Conservation (phyloP, 2,329 filamentous ascomycete genomes). For the Mycosphaerella arachidis region DNA sequence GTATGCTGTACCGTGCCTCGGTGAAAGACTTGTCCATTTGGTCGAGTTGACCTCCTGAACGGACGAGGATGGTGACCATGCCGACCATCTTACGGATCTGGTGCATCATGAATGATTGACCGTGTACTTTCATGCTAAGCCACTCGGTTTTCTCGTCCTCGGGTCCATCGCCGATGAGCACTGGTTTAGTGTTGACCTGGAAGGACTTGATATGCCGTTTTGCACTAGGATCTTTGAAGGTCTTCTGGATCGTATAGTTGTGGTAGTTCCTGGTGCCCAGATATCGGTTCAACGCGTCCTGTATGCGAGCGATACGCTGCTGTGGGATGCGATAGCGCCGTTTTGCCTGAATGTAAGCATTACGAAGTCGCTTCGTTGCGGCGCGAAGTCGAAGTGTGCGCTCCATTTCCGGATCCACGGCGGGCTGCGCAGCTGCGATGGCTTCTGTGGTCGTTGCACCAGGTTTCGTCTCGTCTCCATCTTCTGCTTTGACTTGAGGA, state of each 20-base stretch:
- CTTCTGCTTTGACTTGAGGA: neutral
- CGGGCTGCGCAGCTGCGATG: neutral
- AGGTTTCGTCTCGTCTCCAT: neutral
- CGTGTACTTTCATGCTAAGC: conserved; percentile 92
- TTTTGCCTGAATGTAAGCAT: conserved; percentile 76
- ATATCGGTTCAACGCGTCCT: conserved; percentile 69
- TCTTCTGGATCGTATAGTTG: conserved; percentile 95
- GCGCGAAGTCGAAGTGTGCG: conserved; percentile 36
- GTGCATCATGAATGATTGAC: conserved; percentile 99
- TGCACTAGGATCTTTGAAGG: conserved; percentile 71
- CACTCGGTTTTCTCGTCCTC: conserved; percentile 71
- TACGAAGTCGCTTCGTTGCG: conserved; percentile 59
- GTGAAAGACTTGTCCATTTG: conserved; percentile 73
- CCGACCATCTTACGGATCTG: conserved; percentile 99
- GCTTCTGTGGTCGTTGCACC: neutral
- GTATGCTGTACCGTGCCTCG: conserved; percentile 71
- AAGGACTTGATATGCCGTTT: conserved; percentile 94
- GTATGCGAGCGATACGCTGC: conserved; percentile 67
- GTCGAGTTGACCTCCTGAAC: conserved; percentile 68
- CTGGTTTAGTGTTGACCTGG: conserved; percentile 64
- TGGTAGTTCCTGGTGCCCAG: conserved; percentile 87
- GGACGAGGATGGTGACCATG: conserved; percentile 78
- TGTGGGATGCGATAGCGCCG: conserved; percentile 75
- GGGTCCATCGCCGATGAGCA: conserved; percentile 33
- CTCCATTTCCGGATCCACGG: conserved; percentile 17